A percentile compares a stretch with the other conserved stretches of the same genome.
phyloP scores from a whole-genome alignment of 1,284 basidiomycete genomes.

The Phylloporus sp. region DNA sequence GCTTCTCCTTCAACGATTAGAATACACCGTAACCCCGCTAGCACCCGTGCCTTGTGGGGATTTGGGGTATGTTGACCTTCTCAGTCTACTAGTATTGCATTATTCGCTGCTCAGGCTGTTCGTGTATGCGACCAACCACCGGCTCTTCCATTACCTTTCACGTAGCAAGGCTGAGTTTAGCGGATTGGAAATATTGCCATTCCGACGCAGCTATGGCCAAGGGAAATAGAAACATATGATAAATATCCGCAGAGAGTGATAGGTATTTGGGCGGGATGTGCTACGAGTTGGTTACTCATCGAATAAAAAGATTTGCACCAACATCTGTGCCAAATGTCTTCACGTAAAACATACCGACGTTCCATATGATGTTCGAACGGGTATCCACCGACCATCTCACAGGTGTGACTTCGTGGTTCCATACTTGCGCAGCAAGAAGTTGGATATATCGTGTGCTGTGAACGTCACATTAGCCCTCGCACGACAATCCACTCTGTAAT shows the following conservation, averaged over 20 bases:
- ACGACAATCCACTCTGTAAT: not conserved
- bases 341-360: not conserved
- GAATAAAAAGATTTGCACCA: slow-evolving; percentile 26
- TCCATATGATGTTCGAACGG: not conserved
- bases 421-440: slow-evolving; percentile 30
- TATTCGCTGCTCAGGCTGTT: too few relatives aligned
- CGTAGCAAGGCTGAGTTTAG: too few relatives aligned
- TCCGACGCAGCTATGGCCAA: slow-evolving; percentile 64
- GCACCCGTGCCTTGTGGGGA: too few relatives aligned
- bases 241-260: slow-evolving; percentile 32
- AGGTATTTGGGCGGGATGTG: slow-evolving; percentile 73
- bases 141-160: too few relatives aligned
- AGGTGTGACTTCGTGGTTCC: slow-evolving; percentile 9
- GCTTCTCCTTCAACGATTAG: too few relatives aligned
- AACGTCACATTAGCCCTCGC: slow-evolving; percentile 1
- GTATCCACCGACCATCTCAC: not conserved
- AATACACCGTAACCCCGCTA: too few relatives aligned
- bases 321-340: not conserved
- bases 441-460: slow-evolving; percentile 36
- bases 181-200: slow-evolving; percentile 58
- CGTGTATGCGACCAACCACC: too few relatives aligned
- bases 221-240: slow-evolving; percentile 17
- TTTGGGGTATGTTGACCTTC: too few relatives aligned
- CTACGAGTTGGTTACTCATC: slow-evolving; percentile 75
- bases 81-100: too few relatives aligned